These are phyloP conservation scores for Naganishia sp. DNA, from an alignment of 1,284 basidiomycete genomes.

Conservation along the genomic window DNA sequence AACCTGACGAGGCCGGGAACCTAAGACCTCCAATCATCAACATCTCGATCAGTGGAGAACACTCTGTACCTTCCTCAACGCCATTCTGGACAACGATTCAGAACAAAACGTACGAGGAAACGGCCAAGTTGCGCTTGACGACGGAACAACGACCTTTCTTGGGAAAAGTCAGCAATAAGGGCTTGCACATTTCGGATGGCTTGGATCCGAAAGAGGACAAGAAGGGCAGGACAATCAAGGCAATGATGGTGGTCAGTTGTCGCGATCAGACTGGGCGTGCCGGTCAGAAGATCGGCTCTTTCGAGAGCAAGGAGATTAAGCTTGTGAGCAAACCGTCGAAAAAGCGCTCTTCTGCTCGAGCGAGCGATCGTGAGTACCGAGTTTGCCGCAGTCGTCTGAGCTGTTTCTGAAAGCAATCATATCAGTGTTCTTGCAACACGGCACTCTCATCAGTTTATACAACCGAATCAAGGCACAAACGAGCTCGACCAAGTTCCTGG, in stretches of 20 bases:
- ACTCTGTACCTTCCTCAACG: slow-evolving; percentile 63
- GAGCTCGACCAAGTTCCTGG: slow-evolving; percentile 92
- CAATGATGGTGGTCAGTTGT: slow-evolving; percentile 60
- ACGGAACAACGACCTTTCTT: slow-evolving; percentile 46
- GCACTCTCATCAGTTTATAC: slow-evolving; percentile 91
- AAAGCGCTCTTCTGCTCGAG: slow-evolving; percentile 90
- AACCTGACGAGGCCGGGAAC: slow-evolving; percentile 44
- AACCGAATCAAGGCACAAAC: slow-evolving; percentile 90
- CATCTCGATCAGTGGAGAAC: slow-evolving; percentile 88
- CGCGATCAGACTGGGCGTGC: slow-evolving; percentile 7
- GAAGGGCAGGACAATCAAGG: slow-evolving; percentile 75
- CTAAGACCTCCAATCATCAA: slow-evolving; percentile 74
- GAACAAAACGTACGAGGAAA: slow-evolving; percentile 45
- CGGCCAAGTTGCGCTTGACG: slow-evolving; percentile 35
- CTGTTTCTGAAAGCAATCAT: slow-evolving; percentile 21
- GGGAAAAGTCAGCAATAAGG: slow-evolving; percentile 49
- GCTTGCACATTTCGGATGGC: slow-evolving; percentile 50
- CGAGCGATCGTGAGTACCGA: slow-evolving; percentile 74
- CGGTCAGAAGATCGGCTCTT: slow-evolving; percentile 67
- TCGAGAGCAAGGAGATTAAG: slow-evolving; percentile 89
- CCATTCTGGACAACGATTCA: slow-evolving; percentile 48
- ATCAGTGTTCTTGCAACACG: slow-evolving; percentile 89
- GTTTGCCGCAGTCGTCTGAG: slow-evolving; percentile 32
- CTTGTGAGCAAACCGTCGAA: slow-evolving; percentile 96
- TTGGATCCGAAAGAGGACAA: slow-evolving; percentile 37